Base-by-base conservation (phyloP, 176 grass and related monocot species). In the Zea luxurians region DNA sequence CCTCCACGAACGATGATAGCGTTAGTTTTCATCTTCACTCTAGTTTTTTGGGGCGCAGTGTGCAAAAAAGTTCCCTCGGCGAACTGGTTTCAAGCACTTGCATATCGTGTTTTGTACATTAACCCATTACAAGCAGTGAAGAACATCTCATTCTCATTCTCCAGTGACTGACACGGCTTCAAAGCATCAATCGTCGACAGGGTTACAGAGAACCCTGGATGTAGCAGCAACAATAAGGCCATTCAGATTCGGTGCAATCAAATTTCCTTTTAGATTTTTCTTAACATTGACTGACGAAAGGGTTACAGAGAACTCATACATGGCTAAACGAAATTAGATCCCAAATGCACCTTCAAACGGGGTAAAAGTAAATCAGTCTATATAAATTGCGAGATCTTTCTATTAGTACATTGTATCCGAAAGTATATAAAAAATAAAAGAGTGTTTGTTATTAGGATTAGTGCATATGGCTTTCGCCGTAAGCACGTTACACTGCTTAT, bases 201-300 rank as follows among this genome's bases (percentile, higher is more conserved):
- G 96, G 76, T 98, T n/a, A n/a, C n/a, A n/a, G 64, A 93, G 95
- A 87, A 95, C 96, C 88, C 96, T 93, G 44, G 38, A 85, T 54
- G 73, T 11, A 38, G 47, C 46, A 85, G 49, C 21, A 60, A 27
- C 27, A 27, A 27, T 3, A 40, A 53, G 4, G 3, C 3, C 63
- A 54, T 16, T 78, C 48, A 78, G 37, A 77, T 37, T 80, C 8
- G 10, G 10, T 52, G 36, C 74, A 78, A 67, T 20, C 35, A n/a
- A 21, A n/a, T 6, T 18, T 62, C 8, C 73, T 60, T 60, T 59
- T 67, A 40, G 46, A 36, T 37, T 73, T 43, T 12, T 10, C 7
- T 18, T 58, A 34, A 13, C 21, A 34, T n/a, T 6, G 45, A 53
- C 17, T 9, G 18, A 61, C 1, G 57, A 27, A 61, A 78, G 36